These are phyloP conservation scores for Fusarium liriodendri DNA, from an alignment of 2,329 filamentous ascomycete species.

Conservation along the genomic window DNA sequence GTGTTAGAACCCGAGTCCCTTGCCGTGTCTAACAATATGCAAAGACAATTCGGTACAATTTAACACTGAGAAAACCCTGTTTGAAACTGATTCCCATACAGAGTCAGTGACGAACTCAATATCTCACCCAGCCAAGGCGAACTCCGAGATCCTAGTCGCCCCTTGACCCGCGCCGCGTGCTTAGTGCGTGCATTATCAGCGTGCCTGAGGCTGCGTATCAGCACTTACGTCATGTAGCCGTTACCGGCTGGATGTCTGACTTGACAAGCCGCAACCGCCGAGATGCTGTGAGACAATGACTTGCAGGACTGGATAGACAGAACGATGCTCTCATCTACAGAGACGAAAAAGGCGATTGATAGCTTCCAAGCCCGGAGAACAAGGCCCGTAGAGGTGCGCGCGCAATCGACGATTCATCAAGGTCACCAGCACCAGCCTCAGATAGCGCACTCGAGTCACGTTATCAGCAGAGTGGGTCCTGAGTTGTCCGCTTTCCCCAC, in stretches of 20 bases:
- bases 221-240: conserved; percentile 27
- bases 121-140: background rate
- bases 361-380: background rate
- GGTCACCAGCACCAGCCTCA: conserved; percentile 26
- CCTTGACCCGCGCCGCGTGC: conserved; percentile 19
- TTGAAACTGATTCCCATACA: background rate
- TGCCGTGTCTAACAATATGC: background rate
- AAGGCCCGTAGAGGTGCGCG: conserved; percentile 32
- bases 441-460: conserved; percentile 36
- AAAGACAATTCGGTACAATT: background rate
- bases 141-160: conserved; percentile 11
- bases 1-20: background rate
- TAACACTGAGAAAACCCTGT: background rate
- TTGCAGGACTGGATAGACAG: background rate
- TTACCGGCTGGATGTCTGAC: conserved; percentile 2
- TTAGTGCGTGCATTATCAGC: conserved; percentile 37
- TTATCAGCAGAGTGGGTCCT: conserved; percentile 35
- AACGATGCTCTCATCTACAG: background rate
- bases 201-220: conserved; percentile 13
- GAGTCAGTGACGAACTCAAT: background rate
- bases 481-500: conserved; percentile 19
- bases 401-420: conserved; percentile 42
- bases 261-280: background rate
- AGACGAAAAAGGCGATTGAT: background rate
- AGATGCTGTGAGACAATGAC: background rate